Conservation (phyloP, 2,329 filamentous ascomycete genomes). For the Colletotrichum cordylinicola region DNA sequence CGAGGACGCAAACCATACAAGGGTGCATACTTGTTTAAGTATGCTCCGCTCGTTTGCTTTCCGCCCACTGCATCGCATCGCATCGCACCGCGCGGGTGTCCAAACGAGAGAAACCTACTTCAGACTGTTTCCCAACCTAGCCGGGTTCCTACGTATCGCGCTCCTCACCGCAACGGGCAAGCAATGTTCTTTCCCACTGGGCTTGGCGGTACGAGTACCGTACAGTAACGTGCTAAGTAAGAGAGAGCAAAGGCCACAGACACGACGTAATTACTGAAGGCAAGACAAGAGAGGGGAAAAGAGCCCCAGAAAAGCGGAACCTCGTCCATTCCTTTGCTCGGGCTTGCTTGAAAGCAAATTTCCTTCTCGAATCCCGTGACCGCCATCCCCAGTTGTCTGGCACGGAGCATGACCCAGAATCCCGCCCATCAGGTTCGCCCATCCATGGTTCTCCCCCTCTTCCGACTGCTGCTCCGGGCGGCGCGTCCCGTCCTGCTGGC, state of each 20-base stretch:
- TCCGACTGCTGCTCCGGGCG: slow-evolving; percentile 10
- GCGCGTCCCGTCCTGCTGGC: slow-evolving; percentile 20
- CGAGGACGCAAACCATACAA: background rate
- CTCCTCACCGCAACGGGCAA: background rate
- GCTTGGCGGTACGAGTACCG: background rate
- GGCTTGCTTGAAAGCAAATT: slow-evolving; percentile 11
- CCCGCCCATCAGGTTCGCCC: background rate
- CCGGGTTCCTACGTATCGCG: background rate
- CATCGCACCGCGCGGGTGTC: background rate
- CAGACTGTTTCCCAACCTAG: background rate
- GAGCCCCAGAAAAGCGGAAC: slow-evolving; percentile 16
- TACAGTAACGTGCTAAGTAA: background rate
- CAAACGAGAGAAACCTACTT: background rate
- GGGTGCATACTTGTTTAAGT: background rate
- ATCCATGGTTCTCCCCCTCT: slow-evolving; percentile 1
- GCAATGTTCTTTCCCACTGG: background rate
- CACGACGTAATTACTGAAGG: background rate
- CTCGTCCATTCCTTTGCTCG: slow-evolving; percentile 12
- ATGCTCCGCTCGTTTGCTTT: background rate
- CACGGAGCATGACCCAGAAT: slow-evolving; percentile 8
- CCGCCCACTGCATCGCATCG: background rate
- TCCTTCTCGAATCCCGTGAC: slow-evolving; percentile 17
- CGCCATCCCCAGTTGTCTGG: background rate
- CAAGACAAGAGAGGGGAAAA: slow-evolving; percentile 2
- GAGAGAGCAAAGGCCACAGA: background rate